Evolutionary conservation across 2,329 filamentous ascomycete genomes (phyloP), one percentile per base, ranked within the genome.

Genomic region (Teratosphaeria epicoccoides): DNA sequence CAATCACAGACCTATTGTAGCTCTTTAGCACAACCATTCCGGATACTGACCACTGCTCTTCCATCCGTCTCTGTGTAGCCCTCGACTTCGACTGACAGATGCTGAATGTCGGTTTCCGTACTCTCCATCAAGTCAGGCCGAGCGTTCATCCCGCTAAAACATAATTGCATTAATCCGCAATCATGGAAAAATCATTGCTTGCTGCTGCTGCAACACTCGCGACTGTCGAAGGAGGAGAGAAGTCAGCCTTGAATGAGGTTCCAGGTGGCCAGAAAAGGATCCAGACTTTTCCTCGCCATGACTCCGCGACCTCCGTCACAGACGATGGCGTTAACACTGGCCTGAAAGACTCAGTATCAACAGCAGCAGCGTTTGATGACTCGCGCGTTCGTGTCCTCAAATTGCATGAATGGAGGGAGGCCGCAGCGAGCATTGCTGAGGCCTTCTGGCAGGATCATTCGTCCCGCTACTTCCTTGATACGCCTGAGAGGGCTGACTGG

Each of bases 371-470:
- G 24, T 43, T 23, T 22, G 40, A 33, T 6, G 28, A 37, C 17
- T 49, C 9, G 58, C 69, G 73, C 49, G 77, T 88, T 60, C 84
- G 86, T 56, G 68, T 78, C 54, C 73, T 90, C 57, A 73, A 73
- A 56, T 77, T 83, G 63, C 72, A 76, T 52, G 85, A 90, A 70
- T 85, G 81, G 72, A 82, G 82, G 65, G 78, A 82, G 65, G 87
- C 85, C 26, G 85, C 83, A 24, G 72, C 78, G 29, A 83, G 83
- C 62, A 78, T 94, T 59, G 84, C 87, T 46, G 81, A 88, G 66
- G 84, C 87, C 57, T 93, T 94, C 71, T 82, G 79, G 52, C 74
- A 82, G 55, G 87, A 93, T 67, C 80, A 86, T 53, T 78, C 88
- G 56, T 82, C 83, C 55, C 76, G 79, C 66, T 93, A 91, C 71